Evolutionary conservation across 805 yeast species (phyloP), one percentile per base, ranked within the genome.

Genomic region (Yueomyces sp.): DNA sequence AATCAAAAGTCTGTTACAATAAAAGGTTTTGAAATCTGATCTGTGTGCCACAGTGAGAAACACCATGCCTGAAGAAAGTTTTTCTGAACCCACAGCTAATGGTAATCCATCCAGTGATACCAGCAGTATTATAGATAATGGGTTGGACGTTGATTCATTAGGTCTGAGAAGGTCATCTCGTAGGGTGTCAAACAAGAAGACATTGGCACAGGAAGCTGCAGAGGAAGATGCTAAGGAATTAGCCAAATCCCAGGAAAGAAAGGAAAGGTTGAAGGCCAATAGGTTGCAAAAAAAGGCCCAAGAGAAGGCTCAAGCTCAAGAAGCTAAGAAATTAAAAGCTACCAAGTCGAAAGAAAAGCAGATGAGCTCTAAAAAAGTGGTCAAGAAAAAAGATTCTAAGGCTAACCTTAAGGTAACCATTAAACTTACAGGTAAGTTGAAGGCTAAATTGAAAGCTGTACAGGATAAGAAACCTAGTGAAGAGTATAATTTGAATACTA

Each of bases 151-250:
- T 11, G 26, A 34, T 11, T 11, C 12, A 34, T 33, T 42, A 11
- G 51, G 49, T 28, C 40, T 47, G n/a, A 42, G 51, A 37, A 44
- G 49, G 41, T 47, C 49, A 26, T 45, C 44, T 26, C 46, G 51
- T 39, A 45, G 45, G 34, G 40, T 43, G 27, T 43, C 40, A 37
- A 19, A 42, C 7, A 41, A 42, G 33, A 47, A 42, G 34, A 46
- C 47, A 28, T 39, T 42, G 27, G 48, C 40, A 37, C 48, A 43
- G 26, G 28, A 43, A 31, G 47, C 44, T 37, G 49, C 43, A 38
- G 49, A 49, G 28, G 48, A 42, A 7, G 51, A 49, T n/a, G 49
- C 45, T 28, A 49, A 45, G n/a, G 46, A 37, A 19, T 44, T 44
- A 11, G 48, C 47, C 36, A 43, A 11, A 43, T 31, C 41, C 40